Evolutionary conservation across 164 flowering plant species (phyloP).

Genomic region (Liriodendron chinense): DNA sequence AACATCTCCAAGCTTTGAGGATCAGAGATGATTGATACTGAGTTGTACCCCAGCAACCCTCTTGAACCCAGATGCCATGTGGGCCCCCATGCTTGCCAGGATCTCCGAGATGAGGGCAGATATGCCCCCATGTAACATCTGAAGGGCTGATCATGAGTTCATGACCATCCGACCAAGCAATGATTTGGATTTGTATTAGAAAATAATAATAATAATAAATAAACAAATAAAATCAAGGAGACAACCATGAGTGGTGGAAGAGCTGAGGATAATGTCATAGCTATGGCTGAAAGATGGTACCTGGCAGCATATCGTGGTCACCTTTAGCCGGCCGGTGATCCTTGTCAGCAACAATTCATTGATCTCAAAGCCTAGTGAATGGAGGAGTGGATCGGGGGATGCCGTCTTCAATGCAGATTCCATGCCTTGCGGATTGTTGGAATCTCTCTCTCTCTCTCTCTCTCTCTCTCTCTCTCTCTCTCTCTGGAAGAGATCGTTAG

Average conservation of each 20-base stretch:
- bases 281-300: constrained; percentile 13
- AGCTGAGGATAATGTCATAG: background rate
- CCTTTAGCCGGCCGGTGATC: constrained; percentile 53
- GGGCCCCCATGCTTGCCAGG: constrained; percentile 87
- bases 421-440: background rate
- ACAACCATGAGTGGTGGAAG: no score
- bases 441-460: background rate
- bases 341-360: constrained; percentile 43
- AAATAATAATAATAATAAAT: no score
- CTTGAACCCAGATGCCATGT: constrained; percentile 67
- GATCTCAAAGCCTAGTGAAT: constrained; percentile 55
- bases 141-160: constrained; percentile 53
- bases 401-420: constrained; percentile 24
- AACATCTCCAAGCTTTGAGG: constrained; percentile 66
- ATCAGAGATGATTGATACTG: constrained; percentile 70
- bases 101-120: constrained; percentile 83
- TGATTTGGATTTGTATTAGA: no score
- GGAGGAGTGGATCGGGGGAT: constrained; percentile 52
- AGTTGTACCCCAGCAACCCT: constrained; percentile 87
- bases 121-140: constrained; percentile 87
- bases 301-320: constrained; percentile 63
- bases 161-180: background rate
- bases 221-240: background rate
- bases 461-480: background rate
- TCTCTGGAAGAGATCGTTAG: background rate